Percentiles rank a stretch among this genome's conserved stretches.
Evolutionary conservation across 306 rosid species (phyloP).

Genomic region (Macrotyloma uniflorum): DNA sequence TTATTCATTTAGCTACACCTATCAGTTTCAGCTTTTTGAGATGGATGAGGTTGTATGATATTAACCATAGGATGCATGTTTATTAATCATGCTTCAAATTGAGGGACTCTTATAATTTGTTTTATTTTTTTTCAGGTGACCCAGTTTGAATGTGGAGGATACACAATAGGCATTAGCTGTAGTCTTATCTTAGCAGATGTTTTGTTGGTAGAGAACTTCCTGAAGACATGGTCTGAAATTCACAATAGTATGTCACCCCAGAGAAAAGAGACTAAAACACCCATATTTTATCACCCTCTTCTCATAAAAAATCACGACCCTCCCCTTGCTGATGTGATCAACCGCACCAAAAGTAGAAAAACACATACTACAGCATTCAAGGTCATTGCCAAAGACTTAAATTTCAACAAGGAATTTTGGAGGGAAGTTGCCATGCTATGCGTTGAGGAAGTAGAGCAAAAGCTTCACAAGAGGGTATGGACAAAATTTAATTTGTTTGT

Average conservation of each 20-base stretch:
- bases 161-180: constrained; percentile 55
- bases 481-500: constrained; percentile 21
- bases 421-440: constrained; percentile 39
- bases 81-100: not conserved
- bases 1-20: not conserved
- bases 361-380: constrained; percentile 31
- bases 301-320: not conserved
- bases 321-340: not conserved
- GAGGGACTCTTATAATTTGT: not conserved
- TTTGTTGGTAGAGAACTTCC: constrained; percentile 43
- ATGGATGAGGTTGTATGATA: not conserved
- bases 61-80: not conserved
- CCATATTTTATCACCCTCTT: constrained; percentile 39
- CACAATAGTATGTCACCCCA: constrained; percentile 38
- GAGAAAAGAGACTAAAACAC: constrained; percentile 6
- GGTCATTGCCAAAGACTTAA: not conserved
- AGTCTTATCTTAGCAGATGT: constrained; percentile 53
- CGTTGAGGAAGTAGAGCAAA: constrained; percentile 45
- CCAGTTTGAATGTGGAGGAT: constrained; percentile 55
- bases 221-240: constrained; percentile 52
- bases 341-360: constrained; percentile 13
- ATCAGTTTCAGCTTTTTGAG: not conserved
- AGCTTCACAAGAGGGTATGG: constrained; percentile 18
- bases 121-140: constrained; percentile 46
- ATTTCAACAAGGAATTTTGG: not conserved